Evolutionary conservation across 805 yeast species (phyloP).

Genomic region (Zygosaccharomyces pseudorouxii): DNA sequence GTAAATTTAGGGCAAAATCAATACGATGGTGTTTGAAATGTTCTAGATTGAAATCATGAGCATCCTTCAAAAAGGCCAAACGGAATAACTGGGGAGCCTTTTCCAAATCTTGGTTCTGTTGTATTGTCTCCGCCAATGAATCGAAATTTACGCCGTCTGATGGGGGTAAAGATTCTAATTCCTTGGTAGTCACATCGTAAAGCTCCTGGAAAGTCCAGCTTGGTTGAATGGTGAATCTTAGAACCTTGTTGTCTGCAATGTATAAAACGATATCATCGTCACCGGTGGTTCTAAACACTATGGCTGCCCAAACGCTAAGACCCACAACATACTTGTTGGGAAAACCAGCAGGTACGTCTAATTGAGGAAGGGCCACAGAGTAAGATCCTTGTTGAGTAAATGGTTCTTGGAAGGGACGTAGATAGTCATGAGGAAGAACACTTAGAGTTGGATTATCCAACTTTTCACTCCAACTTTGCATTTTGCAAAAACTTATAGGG

Average conservation of each 20-base stretch:
- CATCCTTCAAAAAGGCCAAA: slow-evolving; percentile 37
- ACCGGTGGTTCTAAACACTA: slow-evolving; percentile 79
- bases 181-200: slow-evolving; percentile 39
- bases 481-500: neutral
- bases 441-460: slow-evolving; percentile 81
- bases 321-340: slow-evolving; percentile 45
- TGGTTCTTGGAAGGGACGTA: slow-evolving; percentile 66
- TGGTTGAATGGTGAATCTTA: slow-evolving; percentile 59
- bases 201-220: slow-evolving; percentile 51
- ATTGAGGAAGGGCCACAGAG: slow-evolving; percentile 34
- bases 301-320: slow-evolving; percentile 61
- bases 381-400: slow-evolving; percentile 56
- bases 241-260: slow-evolving; percentile 42
- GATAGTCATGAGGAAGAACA: slow-evolving; percentile 81
- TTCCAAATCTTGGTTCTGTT: slow-evolving; percentile 47
- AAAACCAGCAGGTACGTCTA: slow-evolving; percentile 23
- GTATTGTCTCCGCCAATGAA: slow-evolving; percentile 51
- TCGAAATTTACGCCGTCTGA: slow-evolving; percentile 43
- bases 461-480: slow-evolving; percentile 51
- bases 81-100: slow-evolving; percentile 60
- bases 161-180: slow-evolving; percentile 30
- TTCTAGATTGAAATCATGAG: slow-evolving; percentile 38
- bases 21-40: slow-evolving; percentile 38
- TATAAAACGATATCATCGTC: slow-evolving; percentile 90
- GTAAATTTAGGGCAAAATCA: slow-evolving; percentile 41